Evolutionary conservation across 169 alveolate genomes (phyloP).

Genomic region (Cryptosporidium ubiquitum): DNA sequence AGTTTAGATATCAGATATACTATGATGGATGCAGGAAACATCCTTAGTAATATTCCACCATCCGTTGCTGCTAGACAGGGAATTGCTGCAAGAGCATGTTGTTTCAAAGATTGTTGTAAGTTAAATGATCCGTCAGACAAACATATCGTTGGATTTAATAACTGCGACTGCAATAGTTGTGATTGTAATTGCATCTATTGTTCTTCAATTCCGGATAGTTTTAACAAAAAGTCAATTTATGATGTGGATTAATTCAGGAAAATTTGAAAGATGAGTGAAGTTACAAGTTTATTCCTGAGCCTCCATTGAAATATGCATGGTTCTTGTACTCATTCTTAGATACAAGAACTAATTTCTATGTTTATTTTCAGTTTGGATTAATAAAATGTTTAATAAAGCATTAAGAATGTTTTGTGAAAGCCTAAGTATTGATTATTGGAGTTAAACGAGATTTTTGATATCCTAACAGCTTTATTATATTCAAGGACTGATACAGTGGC

Average conservation of each 20-base stretch:
- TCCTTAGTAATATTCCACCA: background rate
- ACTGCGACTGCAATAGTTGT: background rate
- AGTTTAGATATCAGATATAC: background rate
- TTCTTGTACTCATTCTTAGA: background rate
- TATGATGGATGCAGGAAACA: background rate
- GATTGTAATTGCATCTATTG: constrained; percentile 13
- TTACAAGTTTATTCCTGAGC: background rate
- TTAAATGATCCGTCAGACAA: background rate
- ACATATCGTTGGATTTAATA: background rate
- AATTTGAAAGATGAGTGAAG: background rate
- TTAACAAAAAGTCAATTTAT: background rate
- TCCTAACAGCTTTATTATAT: background rate
- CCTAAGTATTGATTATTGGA: background rate
- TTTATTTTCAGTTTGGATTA: too few species aligned
- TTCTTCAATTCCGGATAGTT: background rate
- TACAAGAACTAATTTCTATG: too few species aligned
- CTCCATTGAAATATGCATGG: too few species aligned
- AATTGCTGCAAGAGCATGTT: constrained; percentile 1
- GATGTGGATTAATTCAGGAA: background rate
- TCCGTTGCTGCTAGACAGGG: constrained; percentile 10
- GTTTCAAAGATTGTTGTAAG: background rate
- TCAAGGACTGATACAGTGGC: background rate
- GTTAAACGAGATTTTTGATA: background rate
- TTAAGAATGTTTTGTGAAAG: too few species aligned
- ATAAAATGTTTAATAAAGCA: too few species aligned